phyloP scores from a whole-genome alignment of 768 basidiomycete species.

The Mycena vulgaris region DNA sequence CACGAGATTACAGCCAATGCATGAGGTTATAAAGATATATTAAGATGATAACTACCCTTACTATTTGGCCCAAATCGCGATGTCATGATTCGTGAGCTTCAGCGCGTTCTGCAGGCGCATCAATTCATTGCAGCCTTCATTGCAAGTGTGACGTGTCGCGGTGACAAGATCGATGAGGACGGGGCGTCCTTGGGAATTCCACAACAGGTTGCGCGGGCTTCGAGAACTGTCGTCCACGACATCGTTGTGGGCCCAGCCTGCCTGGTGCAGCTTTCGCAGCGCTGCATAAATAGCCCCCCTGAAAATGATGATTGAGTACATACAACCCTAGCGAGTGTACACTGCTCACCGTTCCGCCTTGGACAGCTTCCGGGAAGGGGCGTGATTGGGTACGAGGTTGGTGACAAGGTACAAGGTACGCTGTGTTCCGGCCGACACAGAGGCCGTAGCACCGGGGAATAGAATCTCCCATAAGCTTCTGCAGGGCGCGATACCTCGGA shows the following conservation, averaged over 20 bases:
- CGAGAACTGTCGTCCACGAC: neutral
- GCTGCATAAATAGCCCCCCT: conserved; percentile 15
- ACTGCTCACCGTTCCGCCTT: conserved; percentile 16
- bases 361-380: conserved; percentile 4
- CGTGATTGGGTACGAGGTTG: neutral
- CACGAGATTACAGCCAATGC: too few species aligned
- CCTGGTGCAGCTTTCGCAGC: neutral
- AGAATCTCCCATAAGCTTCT: neutral
- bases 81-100: conserved; percentile 7
- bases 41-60: too few species aligned
- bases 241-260: conserved; percentile 18
- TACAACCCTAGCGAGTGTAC: neutral
- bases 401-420: too few species aligned
- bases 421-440: neutral
- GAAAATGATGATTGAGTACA: conserved; percentile 12
- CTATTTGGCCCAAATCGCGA: conserved; percentile 20
- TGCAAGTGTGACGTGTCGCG: conserved; percentile 7
- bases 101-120: conserved; percentile 8
- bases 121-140: conserved; percentile 1
- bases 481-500: neutral
- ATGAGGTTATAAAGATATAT: too few species aligned
- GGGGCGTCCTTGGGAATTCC: conserved; percentile 12
- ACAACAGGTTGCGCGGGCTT: conserved; percentile 16
- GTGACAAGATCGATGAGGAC: conserved; percentile 22
- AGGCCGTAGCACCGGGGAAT: conserved; percentile 19